phyloP scores from a whole-genome alignment of 345 rosid genomes.

The Syzygium grande region DNA sequence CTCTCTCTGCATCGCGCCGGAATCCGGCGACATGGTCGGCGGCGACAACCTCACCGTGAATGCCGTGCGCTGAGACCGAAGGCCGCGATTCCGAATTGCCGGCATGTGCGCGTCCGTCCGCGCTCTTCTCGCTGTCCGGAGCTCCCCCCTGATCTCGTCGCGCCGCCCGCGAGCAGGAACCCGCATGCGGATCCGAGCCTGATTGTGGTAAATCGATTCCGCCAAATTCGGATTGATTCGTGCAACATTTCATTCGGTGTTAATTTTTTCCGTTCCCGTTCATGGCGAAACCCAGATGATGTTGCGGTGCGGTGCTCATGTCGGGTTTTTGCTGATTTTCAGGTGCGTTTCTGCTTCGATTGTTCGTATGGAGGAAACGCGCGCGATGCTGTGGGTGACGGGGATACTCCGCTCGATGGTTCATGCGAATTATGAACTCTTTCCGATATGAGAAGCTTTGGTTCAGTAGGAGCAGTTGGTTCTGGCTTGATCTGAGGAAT shows the following conservation, averaged over 20 bases:
- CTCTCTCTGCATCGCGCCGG: conserved; percentile 23
- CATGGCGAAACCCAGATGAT: neutral
- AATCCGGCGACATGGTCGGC: conserved; percentile 30
- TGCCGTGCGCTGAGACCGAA: conserved; percentile 20
- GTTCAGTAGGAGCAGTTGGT: neutral
- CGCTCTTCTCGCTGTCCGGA: neutral
- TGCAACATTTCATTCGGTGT: neutral
- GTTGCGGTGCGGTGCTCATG: neutral
- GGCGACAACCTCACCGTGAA: conserved; percentile 7
- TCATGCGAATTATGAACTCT: neutral
- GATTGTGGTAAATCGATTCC: neutral
- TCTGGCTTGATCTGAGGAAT: neutral
- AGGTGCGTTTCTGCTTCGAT: neutral
- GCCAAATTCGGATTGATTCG: neutral
- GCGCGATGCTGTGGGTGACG: neutral
- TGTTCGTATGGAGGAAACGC: neutral
- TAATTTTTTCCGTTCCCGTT: neutral
- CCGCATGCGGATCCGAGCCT: neutral
- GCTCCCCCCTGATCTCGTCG: neutral
- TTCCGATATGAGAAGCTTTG: neutral
- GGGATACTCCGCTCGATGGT: neutral
- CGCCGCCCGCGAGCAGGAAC: neutral
- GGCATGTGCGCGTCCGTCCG: conserved; percentile 11
- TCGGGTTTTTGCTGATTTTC: neutral
- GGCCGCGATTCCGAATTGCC: neutral